phyloP scores from a whole-genome alignment of 1,284 basidiomycete genomes.

The Cutaneotrichosporon curvatum region DNA sequence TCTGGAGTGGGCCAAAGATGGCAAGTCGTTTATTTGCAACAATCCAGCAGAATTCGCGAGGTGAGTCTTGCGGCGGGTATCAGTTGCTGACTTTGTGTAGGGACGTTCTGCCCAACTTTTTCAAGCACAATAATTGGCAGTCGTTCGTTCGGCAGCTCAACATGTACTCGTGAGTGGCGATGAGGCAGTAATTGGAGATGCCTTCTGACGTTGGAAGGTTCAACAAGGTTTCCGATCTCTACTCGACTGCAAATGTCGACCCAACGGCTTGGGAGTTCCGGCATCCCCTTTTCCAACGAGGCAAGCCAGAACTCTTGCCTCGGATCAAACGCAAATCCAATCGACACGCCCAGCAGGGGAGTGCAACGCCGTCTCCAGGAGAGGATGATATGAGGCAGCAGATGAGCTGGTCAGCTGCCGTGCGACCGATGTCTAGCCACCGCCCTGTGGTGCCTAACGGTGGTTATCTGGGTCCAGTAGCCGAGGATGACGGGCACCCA shows the following conservation, averaged over 20 bases:
- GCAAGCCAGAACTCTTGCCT: slow-evolving; percentile 42
- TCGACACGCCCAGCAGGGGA: slow-evolving; percentile 18
- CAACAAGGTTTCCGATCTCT: slow-evolving; percentile 47
- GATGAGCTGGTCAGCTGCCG: neutral
- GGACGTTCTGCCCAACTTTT: slow-evolving; percentile 45
- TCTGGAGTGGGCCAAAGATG: slow-evolving; percentile 44
- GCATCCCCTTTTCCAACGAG: slow-evolving; percentile 45
- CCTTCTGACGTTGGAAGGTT: slow-evolving; percentile 24
- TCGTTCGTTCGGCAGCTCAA: slow-evolving; percentile 48
- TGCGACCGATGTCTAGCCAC: too few species aligned
- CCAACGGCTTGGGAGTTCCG: slow-evolving; percentile 48
- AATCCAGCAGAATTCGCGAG: slow-evolving; percentile 47
- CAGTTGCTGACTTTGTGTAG: slow-evolving; percentile 18
- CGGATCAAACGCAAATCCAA: slow-evolving; percentile 45
- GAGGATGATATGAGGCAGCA: slow-evolving; percentile 20
- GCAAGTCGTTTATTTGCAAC: slow-evolving; percentile 45
- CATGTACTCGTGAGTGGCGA: slow-evolving; percentile 46
- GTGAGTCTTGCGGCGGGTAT: slow-evolving; percentile 19
- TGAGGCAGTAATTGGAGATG: neutral
- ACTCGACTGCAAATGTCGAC: slow-evolving; percentile 32
- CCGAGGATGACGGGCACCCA: too few species aligned
- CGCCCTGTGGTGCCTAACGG: too few species aligned
- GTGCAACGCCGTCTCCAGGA: slow-evolving; percentile 22
- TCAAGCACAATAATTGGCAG: slow-evolving; percentile 50
- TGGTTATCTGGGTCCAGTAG: too few species aligned